phyloP scores from a whole-genome alignment of 768 basidiomycete genomes.

The Phlebiopsis flavidoalba region DNA sequence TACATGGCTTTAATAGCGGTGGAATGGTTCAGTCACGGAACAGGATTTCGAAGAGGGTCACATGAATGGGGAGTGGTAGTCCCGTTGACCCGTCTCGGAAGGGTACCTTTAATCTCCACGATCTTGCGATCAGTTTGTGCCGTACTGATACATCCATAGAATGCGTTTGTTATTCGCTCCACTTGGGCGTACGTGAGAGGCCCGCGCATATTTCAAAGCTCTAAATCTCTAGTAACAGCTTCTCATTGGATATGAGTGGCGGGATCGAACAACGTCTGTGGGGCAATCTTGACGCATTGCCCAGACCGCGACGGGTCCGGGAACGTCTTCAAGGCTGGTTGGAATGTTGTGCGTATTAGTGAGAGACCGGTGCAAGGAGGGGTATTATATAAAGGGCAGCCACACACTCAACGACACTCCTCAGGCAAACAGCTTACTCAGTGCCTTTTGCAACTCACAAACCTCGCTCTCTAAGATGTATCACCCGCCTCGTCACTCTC shows the following conservation, averaged over 20 bases:
- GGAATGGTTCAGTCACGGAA: too few relatives aligned
- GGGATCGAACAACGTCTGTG: neutral
- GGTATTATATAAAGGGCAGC: neutral
- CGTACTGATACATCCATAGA: neutral
- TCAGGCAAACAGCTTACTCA: neutral
- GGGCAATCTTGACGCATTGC: neutral
- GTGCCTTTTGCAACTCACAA: neutral
- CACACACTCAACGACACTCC: neutral
- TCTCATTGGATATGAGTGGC: neutral
- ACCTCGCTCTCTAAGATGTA: neutral
- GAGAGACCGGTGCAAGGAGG: neutral
- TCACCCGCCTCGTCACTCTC: slow-evolving; percentile 2
- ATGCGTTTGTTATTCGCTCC: neutral
- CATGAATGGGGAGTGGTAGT: too few relatives aligned
- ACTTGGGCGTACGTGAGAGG: neutral
- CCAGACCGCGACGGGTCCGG: too few relatives aligned
- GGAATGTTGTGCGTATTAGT: too few relatives aligned
- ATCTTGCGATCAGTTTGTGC: too few relatives aligned
- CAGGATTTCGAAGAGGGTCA: too few relatives aligned
- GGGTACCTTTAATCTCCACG: too few relatives aligned
- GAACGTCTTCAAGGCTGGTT: neutral
- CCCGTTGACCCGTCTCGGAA: too few relatives aligned
- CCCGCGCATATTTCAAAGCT: neutral
- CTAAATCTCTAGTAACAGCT: neutral
- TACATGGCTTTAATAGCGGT: too few relatives aligned